Evolutionary conservation across 441 rosid genomes (phyloP).

Genomic region (Populus hybrid): DNA sequence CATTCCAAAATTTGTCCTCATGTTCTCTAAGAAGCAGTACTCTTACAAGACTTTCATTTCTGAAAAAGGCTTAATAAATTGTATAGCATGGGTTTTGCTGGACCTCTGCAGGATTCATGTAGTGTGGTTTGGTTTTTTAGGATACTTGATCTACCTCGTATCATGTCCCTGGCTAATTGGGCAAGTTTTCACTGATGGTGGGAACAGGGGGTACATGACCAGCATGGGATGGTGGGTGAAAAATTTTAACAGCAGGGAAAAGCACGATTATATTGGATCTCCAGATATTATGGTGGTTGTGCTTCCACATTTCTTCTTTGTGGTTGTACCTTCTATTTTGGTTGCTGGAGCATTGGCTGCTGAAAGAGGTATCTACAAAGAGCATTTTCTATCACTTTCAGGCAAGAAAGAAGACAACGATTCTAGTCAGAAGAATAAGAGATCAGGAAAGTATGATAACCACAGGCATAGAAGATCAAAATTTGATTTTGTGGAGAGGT

Average conservation of each 20-base stretch:
- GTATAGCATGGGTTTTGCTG: conserved; percentile 59
- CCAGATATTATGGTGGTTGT: conserved; percentile 85
- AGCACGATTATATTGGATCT: conserved; percentile 54
- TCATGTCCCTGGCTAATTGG: conserved; percentile 81
- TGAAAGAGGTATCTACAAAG: conserved; percentile 56
- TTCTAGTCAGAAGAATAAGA: conserved; percentile 31
- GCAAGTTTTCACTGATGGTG: conserved; percentile 56
- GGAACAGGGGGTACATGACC: conserved; percentile 66
- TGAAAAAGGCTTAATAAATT: conserved; percentile 43
- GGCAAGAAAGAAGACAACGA: conserved; percentile 68
- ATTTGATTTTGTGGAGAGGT: conserved; percentile 32
- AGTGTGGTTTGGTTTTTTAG: conserved; percentile 64
- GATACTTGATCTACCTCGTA: conserved; percentile 59
- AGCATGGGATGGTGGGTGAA: conserved; percentile 78
- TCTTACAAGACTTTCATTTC: conserved; percentile 46
- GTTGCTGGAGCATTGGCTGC: conserved; percentile 56
- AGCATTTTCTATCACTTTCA: conserved; percentile 42
- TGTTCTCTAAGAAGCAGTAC: conserved; percentile 48
- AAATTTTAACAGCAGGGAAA: conserved; percentile 24
- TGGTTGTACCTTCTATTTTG: conserved; percentile 60
- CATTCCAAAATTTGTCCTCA: conserved; percentile 51
- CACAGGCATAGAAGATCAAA: conserved; percentile 28
- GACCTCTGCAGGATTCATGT: conserved; percentile 64
- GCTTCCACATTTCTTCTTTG: conserved; percentile 71
- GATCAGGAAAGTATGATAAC: conserved; percentile 22